Conservation (phyloP, 2,329 filamentous ascomycete species). For the Aspergillus hortae region DNA sequence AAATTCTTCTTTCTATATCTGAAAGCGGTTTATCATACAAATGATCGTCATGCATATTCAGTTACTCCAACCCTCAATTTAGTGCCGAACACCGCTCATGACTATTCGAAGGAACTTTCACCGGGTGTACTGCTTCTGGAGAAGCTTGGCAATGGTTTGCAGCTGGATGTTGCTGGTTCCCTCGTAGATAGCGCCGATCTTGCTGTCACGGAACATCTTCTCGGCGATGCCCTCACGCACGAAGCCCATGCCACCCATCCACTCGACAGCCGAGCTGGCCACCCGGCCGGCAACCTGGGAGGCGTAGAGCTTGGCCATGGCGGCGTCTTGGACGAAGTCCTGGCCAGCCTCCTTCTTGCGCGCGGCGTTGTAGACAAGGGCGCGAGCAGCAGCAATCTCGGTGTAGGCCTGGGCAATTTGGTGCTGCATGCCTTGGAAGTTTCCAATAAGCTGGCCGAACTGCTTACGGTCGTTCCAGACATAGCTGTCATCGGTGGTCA, state of each 20-base stretch:
- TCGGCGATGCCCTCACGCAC: slow-evolving; percentile 93
- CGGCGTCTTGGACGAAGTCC: slow-evolving; percentile 91
- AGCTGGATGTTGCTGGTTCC: slow-evolving; percentile 69
- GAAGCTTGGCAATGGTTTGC: slow-evolving; percentile 65
- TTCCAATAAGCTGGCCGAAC: slow-evolving; percentile 87
- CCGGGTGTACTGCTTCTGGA: slow-evolving; percentile 66
- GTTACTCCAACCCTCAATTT: neutral
- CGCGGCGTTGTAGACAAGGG: slow-evolving; percentile 91
- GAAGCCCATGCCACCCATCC: slow-evolving; percentile 99
- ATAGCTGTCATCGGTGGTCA: slow-evolving; percentile 55
- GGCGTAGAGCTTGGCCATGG: slow-evolving; percentile 96
- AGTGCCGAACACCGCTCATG: neutral
- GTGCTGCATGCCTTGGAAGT: slow-evolving; percentile 99
- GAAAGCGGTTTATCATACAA: neutral
- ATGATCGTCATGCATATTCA: neutral
- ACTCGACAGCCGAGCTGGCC: slow-evolving; percentile 83
- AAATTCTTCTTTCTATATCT: neutral
- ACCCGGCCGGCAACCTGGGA: slow-evolving; percentile 90
- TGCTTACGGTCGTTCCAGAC: slow-evolving; percentile 98
- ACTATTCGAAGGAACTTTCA: neutral
- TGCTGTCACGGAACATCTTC: slow-evolving; percentile 97
- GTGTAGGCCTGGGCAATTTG: slow-evolving; percentile 95
- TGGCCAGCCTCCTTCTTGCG: slow-evolving; percentile 97
- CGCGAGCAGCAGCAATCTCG: slow-evolving; percentile 86
- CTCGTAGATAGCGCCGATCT: slow-evolving; percentile 98